Conservation (phyloP, 345 rosid species). For the Melastoma malabathricum region DNA sequence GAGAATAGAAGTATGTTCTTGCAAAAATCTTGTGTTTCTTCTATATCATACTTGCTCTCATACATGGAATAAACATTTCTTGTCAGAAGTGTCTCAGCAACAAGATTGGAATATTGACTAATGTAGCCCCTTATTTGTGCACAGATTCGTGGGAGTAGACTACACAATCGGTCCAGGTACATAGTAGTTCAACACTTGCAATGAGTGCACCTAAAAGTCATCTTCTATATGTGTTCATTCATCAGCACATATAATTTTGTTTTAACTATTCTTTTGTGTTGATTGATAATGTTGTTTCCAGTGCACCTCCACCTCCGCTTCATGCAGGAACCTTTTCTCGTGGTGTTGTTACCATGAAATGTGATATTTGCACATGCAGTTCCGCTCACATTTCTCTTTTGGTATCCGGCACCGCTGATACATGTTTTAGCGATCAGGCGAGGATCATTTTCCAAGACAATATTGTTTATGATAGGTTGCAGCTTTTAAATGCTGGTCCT, state of each 20-base stretch:
- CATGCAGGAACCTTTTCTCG: conserved; percentile 99
- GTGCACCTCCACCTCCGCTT: conserved; percentile 99
- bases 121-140: conserved; percentile 7
- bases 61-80: not conserved
- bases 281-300: conserved; percentile 21
- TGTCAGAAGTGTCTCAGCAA: not conserved
- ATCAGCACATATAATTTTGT: not conserved
- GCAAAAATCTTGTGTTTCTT: conserved; percentile 1
- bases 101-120: not conserved
- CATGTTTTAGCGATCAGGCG: conserved; percentile 98
- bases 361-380: conserved; percentile 89
- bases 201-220: not conserved
- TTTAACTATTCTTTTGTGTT: not conserved
- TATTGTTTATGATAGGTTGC: not conserved
- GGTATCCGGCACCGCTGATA: conserved; percentile 96
- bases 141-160: conserved; percentile 95
- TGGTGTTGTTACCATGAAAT: conserved; percentile 97
- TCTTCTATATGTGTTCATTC: conserved; percentile 3
- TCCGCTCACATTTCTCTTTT: conserved; percentile 80
- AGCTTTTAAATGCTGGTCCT: no score
- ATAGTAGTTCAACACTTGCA: conserved; percentile 6
- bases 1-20: conserved; percentile 76
- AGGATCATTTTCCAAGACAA: conserved; percentile 8
- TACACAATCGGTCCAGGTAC: conserved; percentile 91
- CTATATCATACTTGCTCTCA: not conserved